Conservation (phyloP, 208 protist genomes). For the Crithidia expoeki region DNA sequence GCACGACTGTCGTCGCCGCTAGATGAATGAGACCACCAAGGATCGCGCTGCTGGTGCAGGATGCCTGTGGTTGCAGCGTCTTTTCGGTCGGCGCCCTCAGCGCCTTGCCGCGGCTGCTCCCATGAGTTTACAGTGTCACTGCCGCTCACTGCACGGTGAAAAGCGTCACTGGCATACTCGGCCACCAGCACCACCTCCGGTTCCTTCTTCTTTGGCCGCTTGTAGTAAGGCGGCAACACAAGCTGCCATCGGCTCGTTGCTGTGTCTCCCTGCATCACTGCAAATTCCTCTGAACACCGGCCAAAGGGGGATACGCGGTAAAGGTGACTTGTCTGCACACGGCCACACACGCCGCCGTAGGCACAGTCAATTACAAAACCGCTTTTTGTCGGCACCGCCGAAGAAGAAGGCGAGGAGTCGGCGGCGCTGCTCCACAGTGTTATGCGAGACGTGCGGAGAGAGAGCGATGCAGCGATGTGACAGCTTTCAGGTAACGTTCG, state of each 20-base stretch:
- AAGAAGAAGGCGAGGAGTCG: background rate
- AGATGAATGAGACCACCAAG: background rate
- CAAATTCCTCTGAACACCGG: constrained; percentile 48
- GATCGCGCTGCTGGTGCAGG: constrained; percentile 11
- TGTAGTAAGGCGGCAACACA: constrained; percentile 32
- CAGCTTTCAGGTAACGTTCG: constrained; percentile 10
- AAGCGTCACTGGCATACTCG: constrained; percentile 25
- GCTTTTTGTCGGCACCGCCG: background rate
- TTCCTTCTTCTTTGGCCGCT: constrained; percentile 34
- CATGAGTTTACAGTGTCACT: background rate
- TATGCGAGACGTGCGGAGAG: background rate
- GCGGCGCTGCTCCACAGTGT: constrained; percentile 16
- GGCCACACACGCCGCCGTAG: constrained; percentile 64
- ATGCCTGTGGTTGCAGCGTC: background rate
- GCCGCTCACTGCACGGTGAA: constrained; percentile 9
- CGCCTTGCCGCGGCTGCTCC: background rate
- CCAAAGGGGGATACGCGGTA: constrained; percentile 83
- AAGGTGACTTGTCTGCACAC: constrained; percentile 16
- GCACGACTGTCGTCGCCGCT: background rate
- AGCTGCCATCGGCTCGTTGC: constrained; percentile 14
- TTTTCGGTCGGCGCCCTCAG: background rate
- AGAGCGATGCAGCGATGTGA: constrained; percentile 6
- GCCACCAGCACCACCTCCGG: constrained; percentile 28
- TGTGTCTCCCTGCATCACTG: constrained; percentile 27
- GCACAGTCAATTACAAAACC: constrained; percentile 68